Conservation (phyloP, 805 yeast genomes). For the Wickerhamiella cacticola region DNA sequence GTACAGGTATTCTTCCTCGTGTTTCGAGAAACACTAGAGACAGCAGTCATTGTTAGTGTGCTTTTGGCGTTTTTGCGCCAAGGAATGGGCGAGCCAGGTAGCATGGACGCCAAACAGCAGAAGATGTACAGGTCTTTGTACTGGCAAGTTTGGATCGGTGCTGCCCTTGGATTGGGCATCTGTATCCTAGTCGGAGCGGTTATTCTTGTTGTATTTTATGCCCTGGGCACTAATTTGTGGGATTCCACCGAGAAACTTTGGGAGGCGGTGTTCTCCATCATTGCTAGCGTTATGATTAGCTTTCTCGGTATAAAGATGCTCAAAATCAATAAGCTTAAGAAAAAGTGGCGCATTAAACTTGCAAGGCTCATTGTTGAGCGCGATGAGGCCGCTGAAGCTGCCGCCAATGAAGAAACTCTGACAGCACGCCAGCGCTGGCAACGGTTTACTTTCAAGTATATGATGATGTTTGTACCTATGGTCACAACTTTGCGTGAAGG, state of each 20-base stretch:
- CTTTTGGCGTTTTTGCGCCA: slow-evolving; percentile 75
- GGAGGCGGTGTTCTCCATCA: slow-evolving; percentile 72
- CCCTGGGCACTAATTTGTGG: slow-evolving; percentile 78
- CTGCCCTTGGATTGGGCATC: slow-evolving; percentile 52
- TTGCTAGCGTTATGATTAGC: slow-evolving; percentile 70
- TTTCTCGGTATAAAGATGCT: slow-evolving; percentile 77
- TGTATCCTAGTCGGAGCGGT: slow-evolving; percentile 64
- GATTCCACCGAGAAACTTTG: slow-evolving; percentile 75
- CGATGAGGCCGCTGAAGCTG: slow-evolving; percentile 3
- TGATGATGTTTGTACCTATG: slow-evolving; percentile 67
- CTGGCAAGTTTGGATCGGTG: slow-evolving; percentile 75
- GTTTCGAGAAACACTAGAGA: slow-evolving; percentile 81
- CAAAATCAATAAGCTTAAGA: slow-evolving; percentile 66
- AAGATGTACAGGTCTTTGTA: slow-evolving; percentile 36
- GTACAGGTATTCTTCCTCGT: slow-evolving; percentile 78
- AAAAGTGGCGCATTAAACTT: slow-evolving; percentile 62
- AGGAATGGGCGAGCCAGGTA: slow-evolving; percentile 43
- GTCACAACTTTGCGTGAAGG: slow-evolving; percentile 84
- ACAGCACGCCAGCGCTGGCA: slow-evolving; percentile 1
- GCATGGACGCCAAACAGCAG: slow-evolving; percentile 15
- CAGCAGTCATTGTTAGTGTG: slow-evolving; percentile 76
- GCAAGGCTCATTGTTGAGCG: slow-evolving; percentile 32
- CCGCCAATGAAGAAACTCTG: background rate
- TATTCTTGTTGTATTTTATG: slow-evolving; percentile 58
- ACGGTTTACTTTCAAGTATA: slow-evolving; percentile 37